phyloP scores from a whole-genome alignment of 805 yeast genomes.

The Schwanniomyces sp. region DNA sequence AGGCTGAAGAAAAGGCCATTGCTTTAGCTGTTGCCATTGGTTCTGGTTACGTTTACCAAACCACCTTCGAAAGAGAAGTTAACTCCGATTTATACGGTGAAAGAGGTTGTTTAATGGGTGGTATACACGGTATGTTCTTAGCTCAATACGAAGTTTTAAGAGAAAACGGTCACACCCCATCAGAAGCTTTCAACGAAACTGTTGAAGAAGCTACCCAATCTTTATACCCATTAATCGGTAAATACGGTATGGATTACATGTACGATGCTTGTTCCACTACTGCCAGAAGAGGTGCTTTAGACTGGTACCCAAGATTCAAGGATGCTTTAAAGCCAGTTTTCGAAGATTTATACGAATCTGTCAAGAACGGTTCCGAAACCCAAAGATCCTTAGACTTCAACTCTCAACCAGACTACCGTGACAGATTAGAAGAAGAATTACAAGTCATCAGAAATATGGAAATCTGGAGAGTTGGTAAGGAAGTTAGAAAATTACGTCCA shows the following conservation, averaged over 20 bases:
- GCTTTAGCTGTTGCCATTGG: constrained; percentile 99
- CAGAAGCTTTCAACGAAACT: constrained; percentile 99
- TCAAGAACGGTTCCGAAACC: constrained; percentile 95
- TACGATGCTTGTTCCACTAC: constrained; percentile 99
- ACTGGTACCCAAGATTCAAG: constrained; percentile 99
- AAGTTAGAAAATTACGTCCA: constrained; percentile 99
- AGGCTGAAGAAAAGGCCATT: constrained; percentile 98
- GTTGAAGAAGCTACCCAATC: constrained; percentile 99
- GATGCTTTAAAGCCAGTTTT: constrained; percentile 98
- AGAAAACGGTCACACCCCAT: constrained; percentile 99
- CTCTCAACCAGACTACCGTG: constrained; percentile 98
- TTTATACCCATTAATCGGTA: constrained; percentile 97
- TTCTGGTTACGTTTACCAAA: constrained; percentile 99
- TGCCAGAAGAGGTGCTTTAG: constrained; percentile 99
- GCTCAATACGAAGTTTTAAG: constrained; percentile 99
- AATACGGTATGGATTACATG: constrained; percentile 99
- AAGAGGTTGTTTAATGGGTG: constrained; percentile 99
- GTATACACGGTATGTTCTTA: constrained; percentile 99
- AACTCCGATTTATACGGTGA: constrained; percentile 99
- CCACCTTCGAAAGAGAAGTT: constrained; percentile 99
- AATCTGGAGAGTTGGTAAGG: constrained; percentile 99
- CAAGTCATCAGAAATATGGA: constrained; percentile 93
- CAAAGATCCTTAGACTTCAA: constrained; percentile 97
- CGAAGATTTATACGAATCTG: constrained; percentile 92
- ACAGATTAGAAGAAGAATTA: constrained; percentile 90